Evolutionary conservation across 768 basidiomycete genomes (phyloP).

Genomic region (Suillus subluteus): DNA sequence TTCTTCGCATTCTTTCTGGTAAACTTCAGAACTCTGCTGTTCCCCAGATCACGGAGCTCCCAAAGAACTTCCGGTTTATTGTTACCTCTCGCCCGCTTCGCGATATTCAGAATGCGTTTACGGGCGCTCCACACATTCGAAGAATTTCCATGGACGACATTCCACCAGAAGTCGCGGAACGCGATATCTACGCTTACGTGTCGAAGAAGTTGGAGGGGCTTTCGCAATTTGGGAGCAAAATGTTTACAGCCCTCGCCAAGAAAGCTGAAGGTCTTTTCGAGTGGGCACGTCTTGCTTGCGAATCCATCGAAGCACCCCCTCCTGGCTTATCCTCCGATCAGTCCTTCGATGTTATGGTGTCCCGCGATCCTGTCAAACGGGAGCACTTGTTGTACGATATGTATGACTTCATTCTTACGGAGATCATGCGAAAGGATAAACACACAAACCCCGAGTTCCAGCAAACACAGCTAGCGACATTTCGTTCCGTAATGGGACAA

Average conservation of each 20-base stretch:
- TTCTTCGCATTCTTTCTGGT: slow-evolving; percentile 17
- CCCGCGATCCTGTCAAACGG: background rate
- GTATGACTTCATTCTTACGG: background rate
- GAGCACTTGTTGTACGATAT: background rate
- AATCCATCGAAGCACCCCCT: background rate
- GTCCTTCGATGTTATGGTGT: background rate
- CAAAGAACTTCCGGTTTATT: slow-evolving; percentile 10
- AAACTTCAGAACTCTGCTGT: background rate
- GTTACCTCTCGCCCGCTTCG: background rate
- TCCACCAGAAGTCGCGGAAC: background rate
- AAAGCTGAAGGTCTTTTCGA: background rate
- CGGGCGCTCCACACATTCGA: background rate
- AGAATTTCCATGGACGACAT: background rate
- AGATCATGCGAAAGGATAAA: background rate
- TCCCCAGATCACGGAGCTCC: background rate
- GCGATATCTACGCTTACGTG: background rate
- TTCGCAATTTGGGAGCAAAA: background rate
- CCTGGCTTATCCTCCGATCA: background rate
- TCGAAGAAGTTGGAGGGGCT: background rate
- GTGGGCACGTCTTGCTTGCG: background rate
- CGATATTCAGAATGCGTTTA: background rate
- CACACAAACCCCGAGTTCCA: no score
- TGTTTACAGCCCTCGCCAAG: background rate
- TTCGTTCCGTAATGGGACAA: background rate
- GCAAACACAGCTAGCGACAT: background rate